Evolutionary conservation across 805 yeast genomes (phyloP).

Genomic region (Cyberlindnera maritima): DNA sequence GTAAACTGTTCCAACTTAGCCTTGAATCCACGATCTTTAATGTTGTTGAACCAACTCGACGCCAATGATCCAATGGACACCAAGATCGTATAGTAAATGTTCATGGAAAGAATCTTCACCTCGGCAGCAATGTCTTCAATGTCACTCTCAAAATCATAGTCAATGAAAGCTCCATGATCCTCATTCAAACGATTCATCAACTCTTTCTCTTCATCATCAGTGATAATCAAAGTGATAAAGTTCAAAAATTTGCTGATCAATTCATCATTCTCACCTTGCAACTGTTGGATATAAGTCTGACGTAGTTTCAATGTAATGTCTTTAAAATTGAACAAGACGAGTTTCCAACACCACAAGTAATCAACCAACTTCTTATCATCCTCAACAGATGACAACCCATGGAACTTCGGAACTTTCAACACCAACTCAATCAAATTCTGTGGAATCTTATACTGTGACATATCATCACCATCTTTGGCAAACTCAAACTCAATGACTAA

Average conservation of each 20-base stretch:
- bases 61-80: slow-evolving; percentile 52
- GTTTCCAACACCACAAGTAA: slow-evolving; percentile 68
- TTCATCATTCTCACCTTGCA: slow-evolving; percentile 41
- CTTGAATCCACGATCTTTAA: slow-evolving; percentile 67
- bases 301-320: slow-evolving; percentile 65
- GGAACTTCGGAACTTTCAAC: slow-evolving; percentile 29
- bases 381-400: slow-evolving; percentile 37
- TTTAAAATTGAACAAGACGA: slow-evolving; percentile 59
- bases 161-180: slow-evolving; percentile 25
- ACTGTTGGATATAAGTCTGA: slow-evolving; percentile 54
- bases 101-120: slow-evolving; percentile 42
- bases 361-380: slow-evolving; percentile 35
- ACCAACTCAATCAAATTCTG: slow-evolving; percentile 36
- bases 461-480: slow-evolving; percentile 31
- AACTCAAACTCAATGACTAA: slow-evolving; percentile 61
- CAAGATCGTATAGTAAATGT: slow-evolving; percentile 50
- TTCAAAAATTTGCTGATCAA: slow-evolving; percentile 50
- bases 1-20: slow-evolving; percentile 61
- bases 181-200: slow-evolving; percentile 20
- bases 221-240: slow-evolving; percentile 53
- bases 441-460: slow-evolving; percentile 29
- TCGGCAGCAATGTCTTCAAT: slow-evolving; percentile 14
- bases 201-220: slow-evolving; percentile 28
- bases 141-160: slow-evolving; percentile 15
- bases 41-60: slow-evolving; percentile 67